A percentile compares a stretch with the other conserved stretches of the same genome.
These are phyloP conservation scores for Trametes gibbosa DNA, from an alignment of 768 basidiomycete genomes.

Conservation along the genomic window DNA sequence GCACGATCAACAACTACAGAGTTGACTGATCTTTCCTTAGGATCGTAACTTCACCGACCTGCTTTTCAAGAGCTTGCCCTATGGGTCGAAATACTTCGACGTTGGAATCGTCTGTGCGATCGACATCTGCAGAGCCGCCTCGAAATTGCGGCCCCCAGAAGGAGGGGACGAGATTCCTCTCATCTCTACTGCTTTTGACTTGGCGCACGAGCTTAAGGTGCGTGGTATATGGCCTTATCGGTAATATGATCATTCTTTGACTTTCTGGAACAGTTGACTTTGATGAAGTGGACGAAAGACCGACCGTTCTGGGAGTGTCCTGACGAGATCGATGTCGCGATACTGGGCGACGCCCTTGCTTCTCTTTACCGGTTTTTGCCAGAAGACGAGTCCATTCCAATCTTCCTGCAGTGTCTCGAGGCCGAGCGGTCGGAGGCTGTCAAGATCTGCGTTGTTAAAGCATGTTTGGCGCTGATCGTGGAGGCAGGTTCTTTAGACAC, in stretches of 20 bases:
- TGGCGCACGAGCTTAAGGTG: constrained; percentile 82
- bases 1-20: neutral
- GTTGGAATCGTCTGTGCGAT: constrained; percentile 69
- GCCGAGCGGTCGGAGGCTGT: constrained; percentile 79
- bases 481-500: constrained; percentile 43
- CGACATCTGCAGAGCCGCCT: constrained; percentile 74
- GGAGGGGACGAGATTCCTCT: constrained; percentile 58
- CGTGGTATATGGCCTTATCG: neutral
- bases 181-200: constrained; percentile 62
- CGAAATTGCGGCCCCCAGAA: constrained; percentile 38
- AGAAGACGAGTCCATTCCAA: constrained; percentile 52
- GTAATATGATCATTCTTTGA: neutral
- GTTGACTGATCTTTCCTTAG: constrained; percentile 26
- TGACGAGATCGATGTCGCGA: constrained; percentile 73
- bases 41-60: constrained; percentile 59
- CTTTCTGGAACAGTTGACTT: constrained; percentile 20
- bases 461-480: constrained; percentile 61
- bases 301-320: constrained; percentile 65
- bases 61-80: constrained; percentile 54
- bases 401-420: constrained; percentile 66
- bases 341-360: constrained; percentile 74
- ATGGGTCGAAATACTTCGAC: constrained; percentile 50
- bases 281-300: constrained; percentile 34
- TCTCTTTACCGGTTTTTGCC: constrained; percentile 70
- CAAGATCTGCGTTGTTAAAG: constrained; percentile 75